Percentiles rank a stretch among this genome's conserved stretches.
Conservation (phyloP, 2,329 filamentous ascomycete genomes). For the Neopestalotiopsis rosae region DNA sequence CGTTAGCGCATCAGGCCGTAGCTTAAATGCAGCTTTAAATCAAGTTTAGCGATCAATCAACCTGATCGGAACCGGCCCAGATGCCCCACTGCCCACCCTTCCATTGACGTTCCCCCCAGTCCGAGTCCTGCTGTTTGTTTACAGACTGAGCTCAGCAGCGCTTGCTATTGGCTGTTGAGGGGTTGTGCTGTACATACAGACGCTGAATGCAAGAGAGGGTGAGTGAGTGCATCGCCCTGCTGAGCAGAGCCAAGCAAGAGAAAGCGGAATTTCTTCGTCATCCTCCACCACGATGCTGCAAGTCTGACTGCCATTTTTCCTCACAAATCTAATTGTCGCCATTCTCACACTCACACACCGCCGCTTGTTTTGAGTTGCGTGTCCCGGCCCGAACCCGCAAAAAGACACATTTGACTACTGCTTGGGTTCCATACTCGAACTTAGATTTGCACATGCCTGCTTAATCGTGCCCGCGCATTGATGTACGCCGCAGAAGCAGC, state of each 20-base stretch:
- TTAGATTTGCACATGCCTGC: slow-evolving; percentile 3
- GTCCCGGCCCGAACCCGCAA: neutral
- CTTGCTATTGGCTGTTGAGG: slow-evolving; percentile 16
- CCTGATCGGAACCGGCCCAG: neutral
- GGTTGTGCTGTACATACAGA: slow-evolving; percentile 1
- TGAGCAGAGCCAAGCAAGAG: neutral
- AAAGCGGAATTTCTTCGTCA: neutral
- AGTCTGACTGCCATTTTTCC: neutral
- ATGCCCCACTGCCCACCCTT: slow-evolving; percentile 8
- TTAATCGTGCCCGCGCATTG: neutral
- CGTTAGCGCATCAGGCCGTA: slow-evolving; percentile 2
- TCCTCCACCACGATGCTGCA: neutral
- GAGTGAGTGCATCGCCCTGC: neutral
- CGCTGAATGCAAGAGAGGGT: neutral
- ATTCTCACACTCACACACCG: neutral
- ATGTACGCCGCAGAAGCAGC: too few relatives aligned
- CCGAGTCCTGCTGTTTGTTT: slow-evolving; percentile 17
- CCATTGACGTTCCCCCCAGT: neutral
- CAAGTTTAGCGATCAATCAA: neutral
- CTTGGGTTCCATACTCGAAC: slow-evolving; percentile 2
- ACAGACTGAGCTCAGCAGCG: slow-evolving; percentile 11
- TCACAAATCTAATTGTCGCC: neutral
- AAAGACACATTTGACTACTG: neutral
- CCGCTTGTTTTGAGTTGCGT: slow-evolving; percentile 1
- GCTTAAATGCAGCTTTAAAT: neutral